Percentiles rank a stretch among this genome's conserved stretches.
Evolutionary conservation across 2,329 filamentous ascomycete genomes (phyloP).

Genomic region (Cordyceps militaris): DNA sequence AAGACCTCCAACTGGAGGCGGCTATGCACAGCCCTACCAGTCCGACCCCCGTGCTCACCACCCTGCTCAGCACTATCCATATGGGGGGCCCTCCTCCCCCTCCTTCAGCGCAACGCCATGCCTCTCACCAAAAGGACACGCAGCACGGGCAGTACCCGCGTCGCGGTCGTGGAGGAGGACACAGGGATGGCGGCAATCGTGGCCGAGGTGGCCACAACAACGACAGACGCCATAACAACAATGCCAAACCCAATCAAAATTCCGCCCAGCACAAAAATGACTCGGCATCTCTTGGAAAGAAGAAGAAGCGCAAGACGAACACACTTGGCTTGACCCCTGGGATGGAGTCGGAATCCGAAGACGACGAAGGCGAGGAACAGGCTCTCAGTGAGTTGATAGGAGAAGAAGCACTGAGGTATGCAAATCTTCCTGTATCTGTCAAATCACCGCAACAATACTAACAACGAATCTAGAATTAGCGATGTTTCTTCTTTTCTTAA

Average conservation of each 20-base stretch:
- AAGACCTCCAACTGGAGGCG: slow-evolving; percentile 16
- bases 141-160: slow-evolving; percentile 30
- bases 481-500: slow-evolving; percentile 76
- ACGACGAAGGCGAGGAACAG: slow-evolving; percentile 67
- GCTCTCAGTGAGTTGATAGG: slow-evolving; percentile 50
- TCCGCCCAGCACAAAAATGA: slow-evolving; percentile 24
- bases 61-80: slow-evolving; percentile 29
- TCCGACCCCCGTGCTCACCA: slow-evolving; percentile 32
- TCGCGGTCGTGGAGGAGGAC: slow-evolving; percentile 27
- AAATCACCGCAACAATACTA: slow-evolving; percentile 4
- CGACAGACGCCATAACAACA: slow-evolving; percentile 38
- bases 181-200: slow-evolving; percentile 30
- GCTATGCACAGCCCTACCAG: slow-evolving; percentile 33
- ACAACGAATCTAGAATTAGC: slow-evolving; percentile 38
- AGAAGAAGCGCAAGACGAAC: slow-evolving; percentile 67
- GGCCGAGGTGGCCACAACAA: slow-evolving; percentile 36
- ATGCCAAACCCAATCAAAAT: slow-evolving; percentile 28
- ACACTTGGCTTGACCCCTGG: slow-evolving; percentile 65
- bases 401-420: slow-evolving; percentile 46
- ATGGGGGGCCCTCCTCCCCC: slow-evolving; percentile 32
- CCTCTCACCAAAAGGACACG: slow-evolving; percentile 26
- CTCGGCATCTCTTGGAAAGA: slow-evolving; percentile 47
- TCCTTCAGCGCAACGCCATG: slow-evolving; percentile 30
- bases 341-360: slow-evolving; percentile 56
- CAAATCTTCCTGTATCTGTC: background rate